Conservation (phyloP, 805 yeast species). For the Debaryomyces maramus region DNA sequence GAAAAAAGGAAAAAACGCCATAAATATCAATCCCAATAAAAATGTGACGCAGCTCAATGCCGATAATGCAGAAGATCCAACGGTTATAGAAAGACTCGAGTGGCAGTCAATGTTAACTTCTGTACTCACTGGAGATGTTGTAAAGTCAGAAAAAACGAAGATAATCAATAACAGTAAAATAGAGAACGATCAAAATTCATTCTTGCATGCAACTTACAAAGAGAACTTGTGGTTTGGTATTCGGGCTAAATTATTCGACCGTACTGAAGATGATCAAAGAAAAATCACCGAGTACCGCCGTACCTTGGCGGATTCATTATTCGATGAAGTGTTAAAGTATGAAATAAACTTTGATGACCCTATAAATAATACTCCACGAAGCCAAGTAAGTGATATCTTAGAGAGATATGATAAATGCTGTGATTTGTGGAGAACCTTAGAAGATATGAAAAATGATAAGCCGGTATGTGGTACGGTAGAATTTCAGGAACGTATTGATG, state of each 20-base stretch:
- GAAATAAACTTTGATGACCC: constrained; percentile 49
- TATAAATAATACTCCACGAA: constrained; percentile 28
- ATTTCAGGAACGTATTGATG: constrained; percentile 67
- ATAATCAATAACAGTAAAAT: constrained; percentile 51
- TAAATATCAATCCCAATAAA: constrained; percentile 34
- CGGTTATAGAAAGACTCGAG: constrained; percentile 75
- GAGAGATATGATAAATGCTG: constrained; percentile 66
- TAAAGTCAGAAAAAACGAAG: constrained; percentile 83
- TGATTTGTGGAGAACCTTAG: constrained; percentile 74
- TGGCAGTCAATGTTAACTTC: constrained; percentile 95
- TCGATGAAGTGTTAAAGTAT: constrained; percentile 68
- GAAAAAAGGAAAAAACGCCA: constrained; percentile 30
- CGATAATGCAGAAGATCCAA: constrained; percentile 44
- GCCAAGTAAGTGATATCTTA: constrained; percentile 56
- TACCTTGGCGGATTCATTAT: constrained; percentile 66
- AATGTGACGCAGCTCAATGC: constrained; percentile 35
- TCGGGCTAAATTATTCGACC: constrained; percentile 75
- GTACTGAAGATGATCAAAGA: constrained; percentile 77
- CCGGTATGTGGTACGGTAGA: constrained; percentile 66
- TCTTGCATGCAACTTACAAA: constrained; percentile 55
- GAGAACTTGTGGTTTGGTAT: constrained; percentile 87
- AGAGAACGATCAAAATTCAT: constrained; percentile 44
- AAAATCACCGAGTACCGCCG: constrained; percentile 68
- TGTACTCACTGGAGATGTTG: constrained; percentile 93
- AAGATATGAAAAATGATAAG: constrained; percentile 76